phyloP scores from a whole-genome alignment of 257 asterid genomes.

The Nicotiana benthamiana region DNA sequence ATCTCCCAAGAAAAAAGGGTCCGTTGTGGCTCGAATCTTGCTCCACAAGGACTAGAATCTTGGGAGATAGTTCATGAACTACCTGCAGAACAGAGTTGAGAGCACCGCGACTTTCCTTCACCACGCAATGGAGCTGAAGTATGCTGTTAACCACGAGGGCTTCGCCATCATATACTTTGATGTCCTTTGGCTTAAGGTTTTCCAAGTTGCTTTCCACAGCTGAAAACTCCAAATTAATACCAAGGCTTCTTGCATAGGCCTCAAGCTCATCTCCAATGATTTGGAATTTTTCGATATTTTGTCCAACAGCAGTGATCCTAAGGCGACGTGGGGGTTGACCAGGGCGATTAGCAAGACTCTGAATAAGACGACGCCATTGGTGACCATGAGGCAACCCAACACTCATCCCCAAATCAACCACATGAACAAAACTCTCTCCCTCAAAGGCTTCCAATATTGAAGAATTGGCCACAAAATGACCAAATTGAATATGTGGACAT shows the following conservation, averaged over 20 bases:
- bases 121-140: slow-evolving; percentile 70
- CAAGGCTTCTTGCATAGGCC: slow-evolving; percentile 32
- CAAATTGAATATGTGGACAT: slow-evolving; percentile 60
- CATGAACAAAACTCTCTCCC: slow-evolving; percentile 84
- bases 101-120: slow-evolving; percentile 77
- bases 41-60: slow-evolving; percentile 54
- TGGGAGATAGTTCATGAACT: slow-evolving; percentile 55
- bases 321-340: slow-evolving; percentile 33
- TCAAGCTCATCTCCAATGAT: slow-evolving; percentile 53
- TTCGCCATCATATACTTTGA: slow-evolving; percentile 41
- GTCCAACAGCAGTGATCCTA: slow-evolving; percentile 58
- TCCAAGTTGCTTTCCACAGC: slow-evolving; percentile 54
- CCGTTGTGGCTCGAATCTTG: slow-evolving; percentile 90
- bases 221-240: slow-evolving; percentile 40
- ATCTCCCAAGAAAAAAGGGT: slow-evolving; percentile 71
- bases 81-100: slow-evolving; percentile 55
- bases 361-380: slow-evolving; percentile 58
- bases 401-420: slow-evolving; percentile 75
- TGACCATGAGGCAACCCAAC: slow-evolving; percentile 61
- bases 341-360: slow-evolving; percentile 38
- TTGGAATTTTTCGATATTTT: slow-evolving; percentile 21
- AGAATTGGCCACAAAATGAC: slow-evolving; percentile 59
- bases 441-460: slow-evolving; percentile 81
- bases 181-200: slow-evolving; percentile 35
- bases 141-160: slow-evolving; percentile 59